Evolutionary conservation across 345 rosid species (phyloP), one percentile per base, ranked within the genome.

Genomic region (Hibiscus syriacus): DNA sequence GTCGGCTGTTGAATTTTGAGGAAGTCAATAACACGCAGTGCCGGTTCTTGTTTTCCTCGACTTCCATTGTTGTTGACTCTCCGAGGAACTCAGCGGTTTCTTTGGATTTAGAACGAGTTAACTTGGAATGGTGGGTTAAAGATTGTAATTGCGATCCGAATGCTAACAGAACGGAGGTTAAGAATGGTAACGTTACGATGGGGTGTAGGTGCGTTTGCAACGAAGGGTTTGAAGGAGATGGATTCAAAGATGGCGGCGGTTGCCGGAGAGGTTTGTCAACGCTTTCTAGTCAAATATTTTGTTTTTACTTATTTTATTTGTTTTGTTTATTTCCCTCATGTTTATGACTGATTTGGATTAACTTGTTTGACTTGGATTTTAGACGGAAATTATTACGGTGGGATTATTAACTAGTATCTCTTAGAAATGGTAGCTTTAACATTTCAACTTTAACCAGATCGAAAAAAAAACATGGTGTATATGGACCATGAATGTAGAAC

Each of bases 71-170:
- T 66, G 63, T 83, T 7, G 70, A 49, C 2, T 7, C 49, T 29
- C 66, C 49, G 39, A 68, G 6, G 30, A 46, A 2, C 48, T 34
- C 69, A 1, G 76, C 60, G 7, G 66, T 73, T 6, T 80, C 79
- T 20, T 34, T 91, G 38, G 84, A 86, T 82, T 77, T 86, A 59
- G 83, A 78, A 71, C 72, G 77, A 59, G 65, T 83, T 29, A 75
- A 76, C 76, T 66, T 94, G 68, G 82, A 70, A n/a, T 94, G 97
- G 99, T 86, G 99, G 97, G 49, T 87, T 16, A 29, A 66, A n/a
- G 1, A 1, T 0, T 84, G 85, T 55, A 7, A 0, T 34, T 94
- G 97, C 54, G 30, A 70, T 9, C 6, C 0, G 2, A 60, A 82
- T 10, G 91, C 87, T 3, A 29, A n/a, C 0, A 79, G 88, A 45